A percentile compares a stretch with the other conserved stretches of the same genome.
phyloP scores from a whole-genome alignment of 2,329 filamentous ascomycete genomes.

The Epichloe gansuensis region DNA sequence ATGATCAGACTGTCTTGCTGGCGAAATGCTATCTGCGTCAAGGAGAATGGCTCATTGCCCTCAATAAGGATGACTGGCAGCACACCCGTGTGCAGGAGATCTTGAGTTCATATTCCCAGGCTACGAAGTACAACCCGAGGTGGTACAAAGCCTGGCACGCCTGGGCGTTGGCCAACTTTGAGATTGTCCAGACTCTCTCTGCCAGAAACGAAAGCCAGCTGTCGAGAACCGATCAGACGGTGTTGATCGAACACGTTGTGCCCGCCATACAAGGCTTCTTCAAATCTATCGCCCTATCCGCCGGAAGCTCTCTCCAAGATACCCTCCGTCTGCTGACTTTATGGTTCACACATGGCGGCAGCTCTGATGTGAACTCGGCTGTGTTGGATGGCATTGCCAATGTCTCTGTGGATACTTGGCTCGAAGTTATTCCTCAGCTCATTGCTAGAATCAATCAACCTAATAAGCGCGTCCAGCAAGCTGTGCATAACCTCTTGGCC shows the following conservation, averaged over 20 bases:
- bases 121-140: conserved; percentile 82
- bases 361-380: conserved; percentile 73
- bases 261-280: conserved; percentile 95
- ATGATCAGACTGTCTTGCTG: conserved; percentile 57
- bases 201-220: conserved; percentile 46
- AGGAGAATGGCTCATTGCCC: conserved; percentile 84
- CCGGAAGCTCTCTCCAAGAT: conserved; percentile 87
- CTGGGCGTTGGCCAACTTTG: conserved; percentile 96
- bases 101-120: conserved; percentile 77
- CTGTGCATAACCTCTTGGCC: conserved; percentile 81
- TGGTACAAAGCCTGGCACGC: conserved; percentile 99
- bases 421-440: conserved; percentile 93
- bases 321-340: conserved; percentile 83
- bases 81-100: conserved; percentile 78
- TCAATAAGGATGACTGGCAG: conserved; percentile 83
- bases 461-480: conserved; percentile 73
- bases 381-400: conserved; percentile 84
- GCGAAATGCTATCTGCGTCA: conserved; percentile 94
- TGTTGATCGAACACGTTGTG: conserved; percentile 78
- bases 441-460: conserved; percentile 97
- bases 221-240: conserved; percentile 40
- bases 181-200: conserved; percentile 78
- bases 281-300: conserved; percentile 86
- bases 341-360: conserved; percentile 91
- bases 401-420: conserved; percentile 95